Conservation (phyloP, 768 basidiomycete species). For the Boletus fagicola region DNA sequence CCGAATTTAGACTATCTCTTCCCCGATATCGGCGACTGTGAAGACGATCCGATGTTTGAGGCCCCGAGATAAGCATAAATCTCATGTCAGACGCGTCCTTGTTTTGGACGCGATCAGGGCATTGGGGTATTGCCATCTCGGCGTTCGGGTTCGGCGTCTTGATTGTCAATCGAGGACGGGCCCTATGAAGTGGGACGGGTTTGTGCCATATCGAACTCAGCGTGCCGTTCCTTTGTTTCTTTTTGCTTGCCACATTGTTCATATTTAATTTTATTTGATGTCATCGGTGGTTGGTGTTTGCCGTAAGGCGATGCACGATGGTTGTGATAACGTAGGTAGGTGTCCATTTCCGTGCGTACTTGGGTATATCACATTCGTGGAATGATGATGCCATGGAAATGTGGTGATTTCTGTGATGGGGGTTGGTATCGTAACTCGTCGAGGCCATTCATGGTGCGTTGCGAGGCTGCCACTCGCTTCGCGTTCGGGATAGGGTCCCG, state of each 20-base stretch:
- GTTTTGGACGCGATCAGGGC: not conserved
- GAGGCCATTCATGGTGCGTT: not conserved
- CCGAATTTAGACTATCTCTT: not conserved
- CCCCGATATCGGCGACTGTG: not conserved
- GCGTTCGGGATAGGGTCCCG: not conserved
- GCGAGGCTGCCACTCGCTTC: slow-evolving; percentile 17
- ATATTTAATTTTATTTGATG: not conserved
- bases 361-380: not conserved
- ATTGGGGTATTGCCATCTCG: not conserved
- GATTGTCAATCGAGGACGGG: not conserved
- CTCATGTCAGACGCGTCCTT: not conserved
- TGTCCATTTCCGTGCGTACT: not conserved
- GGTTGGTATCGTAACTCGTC: not conserved
- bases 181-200: not conserved
- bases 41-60: not conserved
- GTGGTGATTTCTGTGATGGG: not conserved
- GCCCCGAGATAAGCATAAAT: not conserved
- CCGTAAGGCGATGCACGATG: not conserved
- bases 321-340: not conserved
- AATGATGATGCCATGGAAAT: not conserved
- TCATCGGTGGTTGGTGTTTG: not conserved
- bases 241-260: not conserved
- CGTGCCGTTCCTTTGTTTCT: not conserved
- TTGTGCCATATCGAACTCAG: not conserved
- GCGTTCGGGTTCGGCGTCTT: not conserved